A percentile compares a stretch with the other conserved stretches of the same genome.
These are phyloP conservation scores for Ambispora gerdemannii DNA, from an alignment of 192 early-diverging fungal genomes.

Conservation along the genomic window DNA sequence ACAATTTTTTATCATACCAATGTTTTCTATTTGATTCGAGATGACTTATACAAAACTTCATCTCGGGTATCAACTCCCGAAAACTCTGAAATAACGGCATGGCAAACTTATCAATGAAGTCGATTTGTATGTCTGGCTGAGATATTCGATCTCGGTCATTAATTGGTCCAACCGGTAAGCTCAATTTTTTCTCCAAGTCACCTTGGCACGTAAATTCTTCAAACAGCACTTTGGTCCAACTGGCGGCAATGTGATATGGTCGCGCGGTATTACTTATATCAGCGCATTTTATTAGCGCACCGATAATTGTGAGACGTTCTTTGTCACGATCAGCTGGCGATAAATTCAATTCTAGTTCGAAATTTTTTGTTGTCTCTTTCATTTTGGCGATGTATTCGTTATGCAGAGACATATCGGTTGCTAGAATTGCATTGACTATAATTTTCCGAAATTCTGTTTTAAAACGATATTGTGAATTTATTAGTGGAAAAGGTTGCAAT, in stretches of 20 bases:
- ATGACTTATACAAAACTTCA: conserved; percentile 37
- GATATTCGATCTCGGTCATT: conserved; percentile 48
- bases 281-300: conserved; percentile 76
- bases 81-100: conserved; percentile 51
- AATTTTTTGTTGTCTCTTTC: conserved; percentile 57
- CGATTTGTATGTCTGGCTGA: conserved; percentile 48
- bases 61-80: conserved; percentile 45
- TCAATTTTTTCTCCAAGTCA: conserved; percentile 70
- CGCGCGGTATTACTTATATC: conserved; percentile 78
- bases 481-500: too few relatives aligned
- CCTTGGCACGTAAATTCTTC: conserved; percentile 69
- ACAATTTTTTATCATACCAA: conserved; percentile 40
- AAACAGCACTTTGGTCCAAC: conserved; percentile 68
- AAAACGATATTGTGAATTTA: background rate
- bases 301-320: conserved; percentile 63
- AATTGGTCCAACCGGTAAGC: conserved; percentile 45
- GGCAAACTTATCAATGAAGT: conserved; percentile 52
- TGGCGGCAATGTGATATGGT: conserved; percentile 63
- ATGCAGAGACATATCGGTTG: conserved; percentile 81
- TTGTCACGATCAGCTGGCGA: conserved; percentile 47
- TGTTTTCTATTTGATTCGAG: conserved; percentile 38
- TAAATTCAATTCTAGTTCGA: too few relatives aligned
- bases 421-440: conserved; percentile 68
- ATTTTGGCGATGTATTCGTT: conserved; percentile 74
- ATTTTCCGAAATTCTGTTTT: conserved; percentile 69